Conservation (phyloP, 495 filamentous ascomycete species). For the Penicillium riverlandense region DNA sequence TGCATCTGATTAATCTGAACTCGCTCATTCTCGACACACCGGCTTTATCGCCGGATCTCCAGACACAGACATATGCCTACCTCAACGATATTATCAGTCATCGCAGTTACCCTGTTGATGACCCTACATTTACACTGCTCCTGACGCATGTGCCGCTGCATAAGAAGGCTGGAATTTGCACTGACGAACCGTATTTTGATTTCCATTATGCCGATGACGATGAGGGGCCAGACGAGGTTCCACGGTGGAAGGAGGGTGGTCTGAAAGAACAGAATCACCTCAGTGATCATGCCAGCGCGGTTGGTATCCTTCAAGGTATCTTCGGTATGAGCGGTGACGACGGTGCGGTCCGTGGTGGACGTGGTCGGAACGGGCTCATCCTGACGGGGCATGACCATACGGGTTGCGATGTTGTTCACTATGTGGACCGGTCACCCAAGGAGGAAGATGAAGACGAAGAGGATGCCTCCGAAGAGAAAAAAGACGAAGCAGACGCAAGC, state of each 20-base stretch:
- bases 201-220: conserved; percentile 52
- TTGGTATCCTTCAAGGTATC: conserved; percentile 66
- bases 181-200: conserved; percentile 72
- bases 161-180: conserved; percentile 75
- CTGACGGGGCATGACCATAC: conserved; percentile 92
- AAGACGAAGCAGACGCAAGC: conserved; percentile 6
- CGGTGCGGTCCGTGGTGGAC: conserved; percentile 42
- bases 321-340: conserved; percentile 64
- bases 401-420: conserved; percentile 86
- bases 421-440: conserved; percentile 43
- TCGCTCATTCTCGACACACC: conserved; percentile 87
- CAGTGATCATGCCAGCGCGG: conserved; percentile 50
- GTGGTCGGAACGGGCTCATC: conserved; percentile 64
- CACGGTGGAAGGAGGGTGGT: conserved; percentile 47
- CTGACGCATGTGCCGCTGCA: conserved; percentile 89
- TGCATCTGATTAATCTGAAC: conserved; percentile 83
- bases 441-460: neutral
- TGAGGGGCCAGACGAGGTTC: conserved; percentile 14
- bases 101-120: conserved; percentile 59
- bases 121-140: conserved; percentile 66
- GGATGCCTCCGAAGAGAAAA: conserved; percentile 4
- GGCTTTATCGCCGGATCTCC: conserved; percentile 53
- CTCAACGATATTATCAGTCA: conserved; percentile 60
- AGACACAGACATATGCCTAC: conserved; percentile 67
- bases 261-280: conserved; percentile 91